Evolutionary conservation across 1,139 yeast species (phyloP).

Genomic region (Geotrichum cucujoidarum): DNA sequence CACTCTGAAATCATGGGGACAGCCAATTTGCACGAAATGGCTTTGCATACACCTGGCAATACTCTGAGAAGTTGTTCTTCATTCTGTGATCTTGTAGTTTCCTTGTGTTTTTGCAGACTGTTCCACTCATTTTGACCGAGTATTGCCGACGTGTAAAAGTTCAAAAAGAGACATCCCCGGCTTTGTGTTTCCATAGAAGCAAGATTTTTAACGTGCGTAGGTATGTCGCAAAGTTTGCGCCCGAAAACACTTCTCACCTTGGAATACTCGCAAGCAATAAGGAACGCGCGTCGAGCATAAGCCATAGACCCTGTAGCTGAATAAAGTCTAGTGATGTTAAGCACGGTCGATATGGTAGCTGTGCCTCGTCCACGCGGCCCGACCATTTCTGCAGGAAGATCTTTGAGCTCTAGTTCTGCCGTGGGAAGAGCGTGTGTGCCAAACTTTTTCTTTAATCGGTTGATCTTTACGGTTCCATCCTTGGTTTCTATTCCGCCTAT

Average conservation of each 20-base stretch:
- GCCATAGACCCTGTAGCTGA: constrained; percentile 29
- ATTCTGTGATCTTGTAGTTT: constrained; percentile 15
- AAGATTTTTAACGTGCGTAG: constrained; percentile 30
- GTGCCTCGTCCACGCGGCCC: constrained; percentile 33
- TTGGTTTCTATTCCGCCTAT: constrained; percentile 28
- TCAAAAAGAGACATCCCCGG: constrained; percentile 27
- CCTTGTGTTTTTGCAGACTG: constrained; percentile 12
- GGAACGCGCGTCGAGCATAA: constrained; percentile 30
- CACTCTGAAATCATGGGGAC: constrained; percentile 32
- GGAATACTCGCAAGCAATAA: constrained; percentile 32
- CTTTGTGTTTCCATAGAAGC: constrained; percentile 29
- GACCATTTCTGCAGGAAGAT: constrained; percentile 27
- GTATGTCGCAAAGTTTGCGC: constrained; percentile 23
- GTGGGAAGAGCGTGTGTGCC: constrained; percentile 36
- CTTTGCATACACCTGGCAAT: constrained; percentile 33
- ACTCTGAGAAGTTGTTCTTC: constrained; percentile 27
- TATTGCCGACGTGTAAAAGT: constrained; percentile 29
- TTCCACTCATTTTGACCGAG: constrained; percentile 30
- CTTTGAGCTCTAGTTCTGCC: constrained; percentile 32
- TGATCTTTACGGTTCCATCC: constrained; percentile 30
- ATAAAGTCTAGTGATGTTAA: constrained; percentile 33
- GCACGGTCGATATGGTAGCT: constrained; percentile 32
- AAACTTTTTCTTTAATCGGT: constrained; percentile 33
- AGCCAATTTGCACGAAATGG: constrained; percentile 29
- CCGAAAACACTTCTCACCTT: constrained; percentile 31